Evolutionary conservation across 768 basidiomycete genomes (phyloP).

Genomic region (Leccinum broughii): DNA sequence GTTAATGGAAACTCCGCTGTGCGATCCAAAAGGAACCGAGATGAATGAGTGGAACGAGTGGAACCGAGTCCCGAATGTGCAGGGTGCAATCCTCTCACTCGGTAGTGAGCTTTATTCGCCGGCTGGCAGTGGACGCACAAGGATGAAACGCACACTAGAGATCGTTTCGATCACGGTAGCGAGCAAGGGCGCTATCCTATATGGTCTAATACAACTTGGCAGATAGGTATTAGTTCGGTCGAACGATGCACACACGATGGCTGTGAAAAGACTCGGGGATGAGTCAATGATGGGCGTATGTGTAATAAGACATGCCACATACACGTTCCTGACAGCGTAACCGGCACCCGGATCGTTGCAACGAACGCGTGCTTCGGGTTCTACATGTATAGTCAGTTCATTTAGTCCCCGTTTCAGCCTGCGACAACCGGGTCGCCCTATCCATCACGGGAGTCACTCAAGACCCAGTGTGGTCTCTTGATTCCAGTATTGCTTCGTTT

Average conservation of each 20-base stretch:
- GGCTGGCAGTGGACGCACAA: neutral
- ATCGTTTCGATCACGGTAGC: neutral
- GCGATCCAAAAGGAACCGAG: neutral
- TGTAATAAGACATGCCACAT: conserved; percentile 17
- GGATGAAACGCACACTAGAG: neutral
- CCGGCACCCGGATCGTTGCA: conserved; percentile 1
- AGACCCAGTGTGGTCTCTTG: too few species aligned
- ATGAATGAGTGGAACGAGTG: neutral
- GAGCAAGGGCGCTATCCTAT: neutral
- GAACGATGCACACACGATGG: conserved; percentile 2
- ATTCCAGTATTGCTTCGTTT: neutral
- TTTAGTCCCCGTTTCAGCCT: conserved; percentile 5
- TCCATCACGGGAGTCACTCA: too few species aligned
- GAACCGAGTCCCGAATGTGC: neutral
- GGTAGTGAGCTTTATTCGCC: neutral
- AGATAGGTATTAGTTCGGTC: conserved; percentile 2
- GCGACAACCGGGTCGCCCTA: too few species aligned
- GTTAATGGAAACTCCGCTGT: neutral
- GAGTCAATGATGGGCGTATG: neutral
- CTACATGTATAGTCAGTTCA: neutral
- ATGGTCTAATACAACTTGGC: neutral
- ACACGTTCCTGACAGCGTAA: conserved; percentile 6
- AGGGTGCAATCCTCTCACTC: neutral
- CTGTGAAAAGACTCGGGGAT: neutral
- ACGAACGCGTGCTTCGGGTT: conserved; percentile 14